Evolutionary conservation across 2,329 filamentous ascomycete genomes (phyloP).

Genomic region (Aspergillus intermedius): DNA sequence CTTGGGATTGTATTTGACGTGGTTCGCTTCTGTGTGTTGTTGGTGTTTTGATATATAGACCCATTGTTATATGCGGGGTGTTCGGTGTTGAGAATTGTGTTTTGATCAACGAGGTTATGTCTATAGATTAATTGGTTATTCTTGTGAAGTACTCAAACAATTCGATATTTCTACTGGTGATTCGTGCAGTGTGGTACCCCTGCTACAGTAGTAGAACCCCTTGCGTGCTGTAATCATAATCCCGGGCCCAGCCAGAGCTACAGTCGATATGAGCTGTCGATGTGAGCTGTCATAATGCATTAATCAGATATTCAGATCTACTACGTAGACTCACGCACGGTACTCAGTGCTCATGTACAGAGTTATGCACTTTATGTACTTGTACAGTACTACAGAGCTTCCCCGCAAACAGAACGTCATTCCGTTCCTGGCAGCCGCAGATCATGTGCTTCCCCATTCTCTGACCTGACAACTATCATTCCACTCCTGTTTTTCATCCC

Average conservation of each 20-base stretch:
- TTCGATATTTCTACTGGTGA: no score
- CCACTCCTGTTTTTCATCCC: neutral
- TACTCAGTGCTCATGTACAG: no score
- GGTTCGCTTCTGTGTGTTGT: constrained; percentile 4
- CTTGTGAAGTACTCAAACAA: no score
- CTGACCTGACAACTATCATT: neutral
- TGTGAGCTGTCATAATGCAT: neutral
- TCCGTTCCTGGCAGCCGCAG: neutral
- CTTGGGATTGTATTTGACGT: constrained; percentile 14
- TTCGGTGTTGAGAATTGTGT: no score
- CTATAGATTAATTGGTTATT: no score
- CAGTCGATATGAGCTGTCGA: neutral
- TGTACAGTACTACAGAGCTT: neutral
- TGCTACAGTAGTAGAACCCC: neutral
- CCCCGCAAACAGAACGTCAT: neutral
- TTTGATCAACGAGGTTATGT: no score
- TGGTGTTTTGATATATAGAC: neutral
- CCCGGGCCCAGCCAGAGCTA: neutral
- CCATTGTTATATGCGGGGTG: no score
- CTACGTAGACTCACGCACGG: no score
- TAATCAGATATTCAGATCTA: no score
- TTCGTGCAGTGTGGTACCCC: neutral
- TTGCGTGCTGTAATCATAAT: neutral
- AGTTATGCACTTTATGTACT: no score
- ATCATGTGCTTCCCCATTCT: neutral